Evolutionary conservation across 371 early-diverging fungal genomes (phyloP).

Genomic region (Umbelopsis sp.): DNA sequence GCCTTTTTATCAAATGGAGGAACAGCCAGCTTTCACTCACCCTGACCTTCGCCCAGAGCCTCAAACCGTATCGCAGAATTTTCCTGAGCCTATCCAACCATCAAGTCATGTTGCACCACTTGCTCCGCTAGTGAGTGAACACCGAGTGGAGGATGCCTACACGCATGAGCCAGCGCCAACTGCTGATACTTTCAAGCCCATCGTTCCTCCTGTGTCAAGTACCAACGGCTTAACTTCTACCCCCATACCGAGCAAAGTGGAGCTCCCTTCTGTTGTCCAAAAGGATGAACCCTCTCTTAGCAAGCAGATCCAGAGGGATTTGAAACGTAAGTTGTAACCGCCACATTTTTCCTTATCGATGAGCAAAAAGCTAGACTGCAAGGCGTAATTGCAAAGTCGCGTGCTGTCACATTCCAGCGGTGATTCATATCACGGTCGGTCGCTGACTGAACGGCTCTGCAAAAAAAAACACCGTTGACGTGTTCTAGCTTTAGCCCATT

Average conservation of each 20-base stretch:
- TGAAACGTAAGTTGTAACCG: constrained; percentile 11
- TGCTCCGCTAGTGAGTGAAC: neutral
- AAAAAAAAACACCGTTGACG: neutral
- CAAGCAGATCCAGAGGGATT: constrained; percentile 11
- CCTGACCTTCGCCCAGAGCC: constrained; percentile 6
- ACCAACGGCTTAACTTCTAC: neutral
- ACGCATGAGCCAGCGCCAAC: neutral
- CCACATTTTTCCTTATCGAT: neutral
- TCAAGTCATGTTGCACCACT: neutral
- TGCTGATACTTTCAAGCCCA: neutral
- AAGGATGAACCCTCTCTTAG: constrained; percentile 1
- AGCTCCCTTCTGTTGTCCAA: constrained; percentile 4
- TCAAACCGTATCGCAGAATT: neutral
- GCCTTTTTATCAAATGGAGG: constrained; percentile 6
- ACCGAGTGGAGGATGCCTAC: neutral
- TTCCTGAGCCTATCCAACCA: neutral
- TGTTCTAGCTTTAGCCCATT: neutral
- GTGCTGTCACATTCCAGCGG: constrained; percentile 6
- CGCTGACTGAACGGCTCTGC: neutral
- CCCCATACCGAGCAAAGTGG: neutral
- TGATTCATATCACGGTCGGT: neutral
- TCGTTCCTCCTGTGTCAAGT: neutral
- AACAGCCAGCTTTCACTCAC: constrained; percentile 6
- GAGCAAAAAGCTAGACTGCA: neutral
- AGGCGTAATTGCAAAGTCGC: neutral